These are phyloP conservation scores for Colletotrichum scovillei DNA, from an alignment of 2,329 filamentous ascomycete species.

Conservation along the genomic window DNA sequence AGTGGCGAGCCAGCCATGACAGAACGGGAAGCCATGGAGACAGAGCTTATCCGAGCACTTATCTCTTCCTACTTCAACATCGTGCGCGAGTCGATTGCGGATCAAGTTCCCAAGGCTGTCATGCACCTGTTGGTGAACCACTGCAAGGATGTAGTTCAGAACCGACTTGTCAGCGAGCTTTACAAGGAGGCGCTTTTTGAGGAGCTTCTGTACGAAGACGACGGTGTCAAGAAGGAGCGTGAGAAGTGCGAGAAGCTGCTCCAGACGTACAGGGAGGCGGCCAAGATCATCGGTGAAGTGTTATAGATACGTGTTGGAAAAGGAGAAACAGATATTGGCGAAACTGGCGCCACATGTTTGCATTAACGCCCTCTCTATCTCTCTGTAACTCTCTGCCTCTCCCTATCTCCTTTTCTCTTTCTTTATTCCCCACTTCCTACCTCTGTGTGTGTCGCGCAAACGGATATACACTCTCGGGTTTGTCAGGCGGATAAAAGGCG, in stretches of 20 bases:
- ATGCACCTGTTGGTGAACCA: conserved; percentile 99
- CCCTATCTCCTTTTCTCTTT: not conserved
- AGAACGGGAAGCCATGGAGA: conserved; percentile 96
- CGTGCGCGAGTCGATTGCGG: conserved; percentile 96
- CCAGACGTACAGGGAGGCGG: conserved; percentile 95
- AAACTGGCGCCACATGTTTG: conserved; percentile 13
- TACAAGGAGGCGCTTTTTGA: conserved; percentile 94
- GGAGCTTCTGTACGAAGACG: conserved; percentile 96
- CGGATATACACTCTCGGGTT: conserved; percentile 12
- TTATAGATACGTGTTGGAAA: conserved; percentile 62
- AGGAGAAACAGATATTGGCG: conserved; percentile 13
- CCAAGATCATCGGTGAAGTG: conserved; percentile 98
- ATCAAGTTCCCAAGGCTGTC: conserved; percentile 97
- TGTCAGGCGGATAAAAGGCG: not conserved
- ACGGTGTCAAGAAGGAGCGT: conserved; percentile 95
- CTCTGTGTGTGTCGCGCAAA: not conserved
- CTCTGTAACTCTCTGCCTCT: not conserved
- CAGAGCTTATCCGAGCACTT: conserved; percentile 93
- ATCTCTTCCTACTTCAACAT: conserved; percentile 99
- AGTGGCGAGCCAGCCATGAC: conserved; percentile 87
- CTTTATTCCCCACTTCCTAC: not conserved
- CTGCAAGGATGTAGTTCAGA: conserved; percentile 98
- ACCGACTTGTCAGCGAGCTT: conserved; percentile 92
- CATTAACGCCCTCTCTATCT: not conserved
- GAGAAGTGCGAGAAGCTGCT: conserved; percentile 98